These are phyloP conservation scores for Galeopsis tetrahit DNA, from an alignment of 257 asterid genomes.

Conservation along the genomic window DNA sequence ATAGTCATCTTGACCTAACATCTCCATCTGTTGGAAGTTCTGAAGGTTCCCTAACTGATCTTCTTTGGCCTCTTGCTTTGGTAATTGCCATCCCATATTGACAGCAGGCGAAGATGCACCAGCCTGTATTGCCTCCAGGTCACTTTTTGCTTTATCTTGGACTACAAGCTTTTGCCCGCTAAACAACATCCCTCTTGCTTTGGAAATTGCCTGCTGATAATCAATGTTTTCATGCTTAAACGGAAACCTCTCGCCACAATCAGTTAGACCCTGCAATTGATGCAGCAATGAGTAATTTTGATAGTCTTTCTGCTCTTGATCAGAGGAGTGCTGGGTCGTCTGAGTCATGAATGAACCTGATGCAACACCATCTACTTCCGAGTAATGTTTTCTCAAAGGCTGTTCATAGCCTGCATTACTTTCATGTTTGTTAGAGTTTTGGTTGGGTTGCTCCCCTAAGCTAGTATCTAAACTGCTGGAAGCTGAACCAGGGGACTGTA, in stretches of 20 bases:
- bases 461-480: constrained; percentile 41
- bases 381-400: constrained; percentile 22
- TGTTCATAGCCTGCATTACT: constrained; percentile 35
- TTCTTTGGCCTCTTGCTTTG: constrained; percentile 32
- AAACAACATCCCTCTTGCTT: constrained; percentile 41
- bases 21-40: constrained; percentile 34
- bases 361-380: constrained; percentile 33
- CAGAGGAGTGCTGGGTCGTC: constrained; percentile 35
- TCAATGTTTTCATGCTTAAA: constrained; percentile 31
- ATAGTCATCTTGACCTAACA: constrained; percentile 35
- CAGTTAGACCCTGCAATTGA: constrained; percentile 43
- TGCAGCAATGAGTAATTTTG: constrained; percentile 42
- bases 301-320: constrained; percentile 40
- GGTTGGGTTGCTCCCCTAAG: constrained; percentile 35
- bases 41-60: constrained; percentile 40
- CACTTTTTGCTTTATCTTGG: constrained; percentile 37
- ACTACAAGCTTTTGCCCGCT: constrained; percentile 36
- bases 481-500: constrained; percentile 46
- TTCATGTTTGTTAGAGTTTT: constrained; percentile 32
- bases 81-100: constrained; percentile 35
- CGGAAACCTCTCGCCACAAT: constrained; percentile 35
- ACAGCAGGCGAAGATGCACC: constrained; percentile 37
- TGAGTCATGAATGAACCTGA: constrained; percentile 35
- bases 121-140: constrained; percentile 29
- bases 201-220: constrained; percentile 45